These are phyloP conservation scores for Sugiyamaella pinicola DNA, from an alignment of 1,139 yeast genomes.

Conservation along the genomic window DNA sequence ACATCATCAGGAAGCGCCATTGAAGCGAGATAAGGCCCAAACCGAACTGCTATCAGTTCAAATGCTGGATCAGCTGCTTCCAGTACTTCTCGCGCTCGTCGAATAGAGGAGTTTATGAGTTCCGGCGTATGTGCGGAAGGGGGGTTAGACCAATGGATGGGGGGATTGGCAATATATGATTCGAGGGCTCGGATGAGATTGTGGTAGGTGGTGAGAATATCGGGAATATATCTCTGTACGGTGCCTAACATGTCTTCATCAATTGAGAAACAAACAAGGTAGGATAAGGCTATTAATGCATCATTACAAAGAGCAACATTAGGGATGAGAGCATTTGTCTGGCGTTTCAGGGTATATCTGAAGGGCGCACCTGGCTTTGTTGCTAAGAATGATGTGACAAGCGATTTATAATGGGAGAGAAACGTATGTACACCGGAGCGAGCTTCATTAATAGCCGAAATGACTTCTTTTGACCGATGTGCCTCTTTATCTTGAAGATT, in stretches of 20 bases:
- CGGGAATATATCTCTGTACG: conserved; percentile 45
- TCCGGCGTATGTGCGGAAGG: conserved; percentile 20
- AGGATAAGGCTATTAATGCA: conserved; percentile 38
- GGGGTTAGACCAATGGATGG: conserved; percentile 42
- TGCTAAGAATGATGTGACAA: conserved; percentile 24
- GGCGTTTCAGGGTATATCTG: conserved; percentile 40
- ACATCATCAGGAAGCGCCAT: conserved; percentile 31
- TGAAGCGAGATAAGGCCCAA: conserved; percentile 35
- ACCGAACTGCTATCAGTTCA: conserved; percentile 33
- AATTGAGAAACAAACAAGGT: conserved; percentile 37
- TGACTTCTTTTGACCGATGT: conserved; percentile 26
- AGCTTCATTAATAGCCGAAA: conserved; percentile 7
- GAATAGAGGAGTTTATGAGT: neutral
- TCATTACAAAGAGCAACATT: conserved; percentile 35
- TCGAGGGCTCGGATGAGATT: conserved; percentile 35
- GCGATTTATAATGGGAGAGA: conserved; percentile 20
- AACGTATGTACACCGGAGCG: neutral
- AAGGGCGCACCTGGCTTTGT: conserved; percentile 36
- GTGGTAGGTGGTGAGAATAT: conserved; percentile 37
- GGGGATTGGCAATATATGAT: conserved; percentile 36
- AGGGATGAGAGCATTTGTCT: conserved; percentile 34
- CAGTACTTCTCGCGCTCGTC: conserved; percentile 26
- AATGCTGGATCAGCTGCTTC: conserved; percentile 35
- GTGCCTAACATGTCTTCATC: conserved; percentile 45
- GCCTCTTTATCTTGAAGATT: conserved; percentile 36